Evolutionary conservation across 192 early-diverging fungal species (phyloP).

Genomic region (Coemansia sp.): DNA sequence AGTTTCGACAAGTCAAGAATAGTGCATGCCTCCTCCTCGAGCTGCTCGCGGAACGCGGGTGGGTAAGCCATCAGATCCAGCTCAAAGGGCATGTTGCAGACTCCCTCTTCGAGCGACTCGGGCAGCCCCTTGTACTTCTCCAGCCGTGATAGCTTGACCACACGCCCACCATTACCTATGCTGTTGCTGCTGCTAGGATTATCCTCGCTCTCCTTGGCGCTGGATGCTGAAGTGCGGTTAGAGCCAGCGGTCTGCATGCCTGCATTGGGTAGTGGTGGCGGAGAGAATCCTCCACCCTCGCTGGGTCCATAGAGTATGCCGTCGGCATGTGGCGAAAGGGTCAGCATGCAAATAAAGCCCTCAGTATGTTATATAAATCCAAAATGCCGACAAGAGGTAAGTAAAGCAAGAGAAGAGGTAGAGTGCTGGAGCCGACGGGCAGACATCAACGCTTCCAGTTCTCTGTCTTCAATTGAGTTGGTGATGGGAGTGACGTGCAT

Average conservation of each 20-base stretch:
- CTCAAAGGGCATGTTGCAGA: constrained; percentile 42
- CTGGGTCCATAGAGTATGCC: constrained; percentile 1
- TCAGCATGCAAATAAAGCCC: constrained; percentile 16
- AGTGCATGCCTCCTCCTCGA: constrained; percentile 41
- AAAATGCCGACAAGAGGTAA: too few species aligned
- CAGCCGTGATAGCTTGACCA: constrained; percentile 47
- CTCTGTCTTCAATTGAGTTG: too few species aligned
- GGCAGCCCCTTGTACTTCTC: constrained; percentile 52
- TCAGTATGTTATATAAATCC: too few species aligned
- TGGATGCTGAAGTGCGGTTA: constrained; percentile 36
- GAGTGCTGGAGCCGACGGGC: too few species aligned
- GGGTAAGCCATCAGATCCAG: constrained; percentile 45
- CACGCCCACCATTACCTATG: constrained; percentile 22
- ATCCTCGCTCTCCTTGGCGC: constrained; percentile 9
- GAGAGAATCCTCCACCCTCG: neutral
- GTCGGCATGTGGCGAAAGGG: constrained; percentile 12
- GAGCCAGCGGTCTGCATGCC: constrained; percentile 8
- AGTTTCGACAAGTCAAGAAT: constrained; percentile 47
- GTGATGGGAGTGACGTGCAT: too few species aligned
- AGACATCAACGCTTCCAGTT: too few species aligned
- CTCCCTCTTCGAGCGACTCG: constrained; percentile 44
- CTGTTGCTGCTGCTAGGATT: constrained; percentile 17
- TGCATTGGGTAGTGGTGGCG: constrained; percentile 1
- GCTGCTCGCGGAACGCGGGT: constrained; percentile 50
- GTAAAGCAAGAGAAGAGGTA: too few species aligned